Percentiles rank a stretch among this genome's conserved stretches.
phyloP scores from a whole-genome alignment of 2,329 filamentous ascomycete species.

The Microsporum audouinii region DNA sequence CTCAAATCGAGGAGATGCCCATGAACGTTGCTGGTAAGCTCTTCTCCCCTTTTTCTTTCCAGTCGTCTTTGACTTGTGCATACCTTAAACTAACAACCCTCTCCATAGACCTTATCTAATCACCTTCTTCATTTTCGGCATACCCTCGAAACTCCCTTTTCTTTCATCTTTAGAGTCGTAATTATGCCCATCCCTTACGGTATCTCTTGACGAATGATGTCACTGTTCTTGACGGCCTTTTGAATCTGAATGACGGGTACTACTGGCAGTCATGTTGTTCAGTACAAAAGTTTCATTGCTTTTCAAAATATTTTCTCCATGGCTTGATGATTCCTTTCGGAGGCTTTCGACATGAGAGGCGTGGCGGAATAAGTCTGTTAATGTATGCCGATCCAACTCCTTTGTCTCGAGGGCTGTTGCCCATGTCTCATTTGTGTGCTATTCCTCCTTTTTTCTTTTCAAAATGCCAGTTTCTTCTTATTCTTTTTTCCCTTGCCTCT shows the following conservation, averaged over 20 bases:
- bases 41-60: conserved; percentile 80
- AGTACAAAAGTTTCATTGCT: conserved; percentile 12
- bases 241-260: conserved; percentile 12
- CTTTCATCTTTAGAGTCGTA: conserved; percentile 7
- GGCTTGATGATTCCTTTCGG: conserved; percentile 2
- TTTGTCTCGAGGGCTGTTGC: conserved; percentile 1
- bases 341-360: conserved; percentile 1
- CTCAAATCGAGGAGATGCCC: conserved; percentile 96
- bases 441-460: neutral
- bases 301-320: neutral
- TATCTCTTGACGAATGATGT: conserved; percentile 6
- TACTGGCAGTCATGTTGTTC: conserved; percentile 12
- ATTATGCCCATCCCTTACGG: conserved; percentile 2
- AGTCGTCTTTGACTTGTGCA: conserved; percentile 71
- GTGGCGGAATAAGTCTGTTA: conserved; percentile 6
- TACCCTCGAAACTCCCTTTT: conserved; percentile 3
- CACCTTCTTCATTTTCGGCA: conserved; percentile 4
- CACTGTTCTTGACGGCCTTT: conserved; percentile 8
- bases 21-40: conserved; percentile 55
- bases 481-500: neutral
- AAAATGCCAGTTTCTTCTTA: neutral
- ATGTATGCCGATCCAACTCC: conserved; percentile 3
- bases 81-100: neutral
- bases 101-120: conserved; percentile 34
- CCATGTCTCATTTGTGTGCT: conserved; percentile 3